Percentiles rank a stretch among this genome's conserved stretches.
Conservation (phyloP, 1,284 basidiomycete genomes). For the Cryptococcus jaspeensis region DNA sequence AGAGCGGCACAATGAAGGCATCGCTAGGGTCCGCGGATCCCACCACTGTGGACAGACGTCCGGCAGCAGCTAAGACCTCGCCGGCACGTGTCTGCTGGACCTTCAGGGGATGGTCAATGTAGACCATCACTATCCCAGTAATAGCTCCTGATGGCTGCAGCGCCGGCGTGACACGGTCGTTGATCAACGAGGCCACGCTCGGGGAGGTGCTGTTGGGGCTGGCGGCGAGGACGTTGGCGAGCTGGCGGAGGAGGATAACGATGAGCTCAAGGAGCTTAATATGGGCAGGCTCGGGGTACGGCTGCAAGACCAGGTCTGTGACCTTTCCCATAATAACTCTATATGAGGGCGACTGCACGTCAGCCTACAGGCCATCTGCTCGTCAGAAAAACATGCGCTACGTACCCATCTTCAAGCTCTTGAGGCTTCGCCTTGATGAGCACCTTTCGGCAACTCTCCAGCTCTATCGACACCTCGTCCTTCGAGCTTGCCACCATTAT, state of each 20-base stretch:
- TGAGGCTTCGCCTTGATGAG: constrained; percentile 18
- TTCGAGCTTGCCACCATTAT: too few relatives aligned
- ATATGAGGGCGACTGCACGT: neutral
- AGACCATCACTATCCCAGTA: constrained; percentile 15
- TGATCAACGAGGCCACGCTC: constrained; percentile 3
- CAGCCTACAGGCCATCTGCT: neutral
- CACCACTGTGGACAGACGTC: constrained; percentile 11
- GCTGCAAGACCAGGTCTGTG: constrained; percentile 11
- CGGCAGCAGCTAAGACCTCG: constrained; percentile 26
- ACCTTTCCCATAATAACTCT: constrained; percentile 12
- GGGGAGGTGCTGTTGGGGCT: neutral
- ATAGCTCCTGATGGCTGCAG: constrained; percentile 23
- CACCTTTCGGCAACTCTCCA: constrained; percentile 21
- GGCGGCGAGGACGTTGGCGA: constrained; percentile 6
- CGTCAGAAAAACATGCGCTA: neutral
- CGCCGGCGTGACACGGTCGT: constrained; percentile 17
- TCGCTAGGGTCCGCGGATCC: constrained; percentile 10
- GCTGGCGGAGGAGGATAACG: constrained; percentile 30
- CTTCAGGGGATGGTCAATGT: constrained; percentile 27
- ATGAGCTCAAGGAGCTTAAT: constrained; percentile 28
- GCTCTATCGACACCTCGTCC: neutral
- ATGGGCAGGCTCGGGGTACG: constrained; percentile 4
- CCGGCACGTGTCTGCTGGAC: constrained; percentile 25
- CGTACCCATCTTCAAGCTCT: constrained; percentile 25
- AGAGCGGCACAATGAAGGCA: constrained; percentile 29